Percentiles rank a stretch among this genome's conserved stretches.
phyloP scores from a whole-genome alignment of 495 filamentous ascomycete genomes.

The Articulospora tetracladia region DNA sequence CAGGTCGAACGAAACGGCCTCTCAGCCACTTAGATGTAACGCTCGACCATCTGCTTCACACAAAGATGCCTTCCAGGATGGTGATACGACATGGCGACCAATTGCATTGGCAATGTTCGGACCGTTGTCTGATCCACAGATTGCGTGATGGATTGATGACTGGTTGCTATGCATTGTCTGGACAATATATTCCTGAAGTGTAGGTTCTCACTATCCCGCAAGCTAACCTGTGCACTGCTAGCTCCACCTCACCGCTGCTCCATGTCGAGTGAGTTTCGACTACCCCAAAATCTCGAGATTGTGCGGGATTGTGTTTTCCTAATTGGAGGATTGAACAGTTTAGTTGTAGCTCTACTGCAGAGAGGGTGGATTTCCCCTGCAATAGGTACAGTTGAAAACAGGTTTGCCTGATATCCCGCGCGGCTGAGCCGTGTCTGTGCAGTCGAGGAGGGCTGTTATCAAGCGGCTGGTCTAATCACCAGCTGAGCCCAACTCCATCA shows the following conservation, averaged over 20 bases:
- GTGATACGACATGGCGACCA: no score
- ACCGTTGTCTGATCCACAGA: not conserved
- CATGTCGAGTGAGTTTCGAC: not conserved
- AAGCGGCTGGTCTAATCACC: not conserved
- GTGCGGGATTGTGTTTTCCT: not conserved
- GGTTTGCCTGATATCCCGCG: not conserved
- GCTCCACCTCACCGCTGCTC: not conserved
- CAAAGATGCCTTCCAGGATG: no score
- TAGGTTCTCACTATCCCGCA: no score
- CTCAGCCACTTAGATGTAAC: no score
- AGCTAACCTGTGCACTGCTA: not conserved
- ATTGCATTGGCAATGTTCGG: not conserved
- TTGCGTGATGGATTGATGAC: no score
- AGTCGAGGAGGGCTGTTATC: not conserved
- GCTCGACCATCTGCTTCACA: no score
- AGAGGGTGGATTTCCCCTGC: not conserved
- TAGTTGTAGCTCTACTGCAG: not conserved
- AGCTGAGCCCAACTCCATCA: not conserved
- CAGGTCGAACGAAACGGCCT: no score
- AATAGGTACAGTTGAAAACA: not conserved
- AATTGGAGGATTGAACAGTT: not conserved
- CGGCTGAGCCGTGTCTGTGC: not conserved
- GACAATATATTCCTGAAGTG: no score
- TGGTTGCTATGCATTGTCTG: no score
- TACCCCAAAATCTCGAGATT: not conserved